phyloP scores from a whole-genome alignment of 2,329 filamentous ascomycete genomes.

The Lecanicillium sp. region DNA sequence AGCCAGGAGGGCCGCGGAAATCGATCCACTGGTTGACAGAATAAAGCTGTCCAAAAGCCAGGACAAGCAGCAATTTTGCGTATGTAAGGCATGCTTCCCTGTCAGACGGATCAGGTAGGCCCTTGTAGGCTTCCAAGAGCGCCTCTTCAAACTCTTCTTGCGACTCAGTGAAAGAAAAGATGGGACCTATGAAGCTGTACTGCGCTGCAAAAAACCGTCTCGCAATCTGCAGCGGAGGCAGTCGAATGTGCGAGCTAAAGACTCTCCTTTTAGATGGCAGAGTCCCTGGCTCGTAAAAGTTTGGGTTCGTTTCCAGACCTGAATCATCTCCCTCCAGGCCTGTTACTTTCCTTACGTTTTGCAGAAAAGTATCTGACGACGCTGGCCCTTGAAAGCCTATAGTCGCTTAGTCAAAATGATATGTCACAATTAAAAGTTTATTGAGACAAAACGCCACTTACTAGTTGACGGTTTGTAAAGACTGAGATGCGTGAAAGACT shows the following conservation, averaged over 20 bases:
- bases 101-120: slow-evolving; percentile 31
- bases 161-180: slow-evolving; percentile 44
- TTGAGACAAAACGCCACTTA: too few species aligned
- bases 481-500: slow-evolving; percentile 26
- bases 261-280: slow-evolving; percentile 22
- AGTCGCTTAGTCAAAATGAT: not conserved
- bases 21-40: slow-evolving; percentile 48
- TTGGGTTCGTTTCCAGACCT: slow-evolving; percentile 20
- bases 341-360: slow-evolving; percentile 25
- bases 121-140: slow-evolving; percentile 33
- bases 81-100: slow-evolving; percentile 39
- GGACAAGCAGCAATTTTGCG: slow-evolving; percentile 42
- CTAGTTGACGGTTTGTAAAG: slow-evolving; percentile 22
- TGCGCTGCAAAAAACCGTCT: slow-evolving; percentile 42
- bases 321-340: slow-evolving; percentile 23
- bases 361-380: slow-evolving; percentile 29
- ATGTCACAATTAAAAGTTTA: not conserved
- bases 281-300: slow-evolving; percentile 25
- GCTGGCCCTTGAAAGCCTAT: slow-evolving; percentile 27
- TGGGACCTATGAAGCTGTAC: slow-evolving; percentile 48
- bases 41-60: slow-evolving; percentile 49
- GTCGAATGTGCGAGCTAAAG: slow-evolving; percentile 19
- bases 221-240: slow-evolving; percentile 42
- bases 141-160: slow-evolving; percentile 33
- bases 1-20: slow-evolving; percentile 44